phyloP scores from a whole-genome alignment of 2,329 filamentous ascomycete genomes.

The Onygenales sp. region DNA sequence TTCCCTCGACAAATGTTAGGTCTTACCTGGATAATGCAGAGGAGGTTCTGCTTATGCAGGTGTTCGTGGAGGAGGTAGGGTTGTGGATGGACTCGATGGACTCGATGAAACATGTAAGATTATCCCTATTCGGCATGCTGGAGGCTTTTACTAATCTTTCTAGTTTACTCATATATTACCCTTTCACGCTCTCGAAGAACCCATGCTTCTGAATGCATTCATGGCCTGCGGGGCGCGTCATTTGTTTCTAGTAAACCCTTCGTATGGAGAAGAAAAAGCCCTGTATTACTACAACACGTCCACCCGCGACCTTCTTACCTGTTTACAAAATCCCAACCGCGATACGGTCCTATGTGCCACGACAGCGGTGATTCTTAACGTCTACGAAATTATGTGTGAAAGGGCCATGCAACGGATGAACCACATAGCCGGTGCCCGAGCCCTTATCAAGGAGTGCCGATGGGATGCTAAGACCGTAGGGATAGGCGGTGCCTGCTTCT shows the following conservation, averaged over 20 bases:
- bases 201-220: constrained; percentile 82
- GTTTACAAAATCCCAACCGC: constrained; percentile 73
- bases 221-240: constrained; percentile 82
- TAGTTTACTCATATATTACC: constrained; percentile 75
- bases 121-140: neutral
- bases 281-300: constrained; percentile 78
- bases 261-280: constrained; percentile 67
- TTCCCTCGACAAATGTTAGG: constrained; percentile 37
- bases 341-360: constrained; percentile 78
- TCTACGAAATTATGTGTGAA: constrained; percentile 89
- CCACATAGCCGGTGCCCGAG: constrained; percentile 75
- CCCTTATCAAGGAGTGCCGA: constrained; percentile 77
- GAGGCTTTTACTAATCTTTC: constrained; percentile 2
- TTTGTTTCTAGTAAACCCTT: constrained; percentile 59
- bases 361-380: constrained; percentile 78
- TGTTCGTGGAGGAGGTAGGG: constrained; percentile 83
- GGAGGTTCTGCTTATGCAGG: constrained; percentile 81
- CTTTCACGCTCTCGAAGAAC: constrained; percentile 68
- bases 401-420: constrained; percentile 72
- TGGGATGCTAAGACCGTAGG: constrained; percentile 76
- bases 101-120: constrained; percentile 59
- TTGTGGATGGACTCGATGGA: constrained; percentile 94
- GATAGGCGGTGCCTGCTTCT: constrained; percentile 82
- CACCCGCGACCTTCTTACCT: constrained; percentile 65
- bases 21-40: constrained; percentile 64